A percentile compares a stretch with the other conserved stretches of the same genome.
Conservation (phyloP, 2,329 filamentous ascomycete species). For the Penicillium sp. region DNA sequence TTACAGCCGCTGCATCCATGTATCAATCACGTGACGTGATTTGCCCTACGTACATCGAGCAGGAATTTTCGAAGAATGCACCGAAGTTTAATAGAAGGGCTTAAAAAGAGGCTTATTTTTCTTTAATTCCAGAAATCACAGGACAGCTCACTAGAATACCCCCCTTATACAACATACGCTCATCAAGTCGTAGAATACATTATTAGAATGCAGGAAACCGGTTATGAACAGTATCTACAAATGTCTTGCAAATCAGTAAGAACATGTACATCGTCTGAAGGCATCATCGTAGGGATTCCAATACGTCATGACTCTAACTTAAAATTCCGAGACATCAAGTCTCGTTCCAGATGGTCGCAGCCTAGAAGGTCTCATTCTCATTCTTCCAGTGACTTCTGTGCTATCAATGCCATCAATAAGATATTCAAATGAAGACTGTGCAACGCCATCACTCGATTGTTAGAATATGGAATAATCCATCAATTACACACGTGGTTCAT, state of each 20-base stretch:
- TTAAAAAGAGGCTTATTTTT: not conserved
- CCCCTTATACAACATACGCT: not conserved
- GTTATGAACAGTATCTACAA: not conserved
- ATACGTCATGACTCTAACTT: slow-evolving; percentile 17
- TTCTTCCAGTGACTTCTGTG: not conserved
- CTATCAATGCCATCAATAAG: not conserved
- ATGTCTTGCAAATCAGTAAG: not conserved
- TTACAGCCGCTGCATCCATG: slow-evolving; percentile 16
- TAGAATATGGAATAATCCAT: not conserved
- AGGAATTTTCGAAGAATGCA: not conserved
- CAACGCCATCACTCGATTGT: not conserved
- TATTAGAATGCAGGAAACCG: not conserved
- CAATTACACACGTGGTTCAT: not conserved
- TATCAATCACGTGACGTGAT: slow-evolving; percentile 16
- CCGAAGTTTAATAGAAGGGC: not conserved
- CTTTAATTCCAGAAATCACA: not conserved
- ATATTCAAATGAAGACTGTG: not conserved
- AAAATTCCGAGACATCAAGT: not conserved
- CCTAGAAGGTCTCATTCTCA: not conserved
- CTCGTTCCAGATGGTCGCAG: not conserved
- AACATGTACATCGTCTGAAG: not conserved
- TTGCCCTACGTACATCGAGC: not conserved
- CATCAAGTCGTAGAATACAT: not conserved
- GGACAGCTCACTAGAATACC: rapidly evolving
- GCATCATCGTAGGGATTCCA: not conserved